Percentiles rank a stretch among this genome's conserved stretches.
Conservation (phyloP, 768 basidiomycete genomes). For the Kwoniella bestiolae region DNA sequence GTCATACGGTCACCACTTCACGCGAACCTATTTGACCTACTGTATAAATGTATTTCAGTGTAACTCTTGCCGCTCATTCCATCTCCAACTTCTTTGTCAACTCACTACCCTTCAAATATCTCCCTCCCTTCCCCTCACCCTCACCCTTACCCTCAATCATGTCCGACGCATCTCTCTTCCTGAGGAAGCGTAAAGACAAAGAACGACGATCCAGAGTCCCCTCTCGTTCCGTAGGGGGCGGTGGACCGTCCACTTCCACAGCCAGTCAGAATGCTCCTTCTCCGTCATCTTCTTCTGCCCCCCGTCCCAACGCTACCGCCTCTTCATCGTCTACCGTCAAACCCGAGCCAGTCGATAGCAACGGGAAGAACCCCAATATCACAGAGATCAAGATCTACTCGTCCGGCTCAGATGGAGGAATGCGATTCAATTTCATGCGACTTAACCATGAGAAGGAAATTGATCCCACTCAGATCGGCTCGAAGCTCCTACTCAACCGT, state of each 20-base stretch:
- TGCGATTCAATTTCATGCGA: slow-evolving; percentile 45
- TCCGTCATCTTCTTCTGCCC: neutral
- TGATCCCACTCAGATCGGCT: slow-evolving; percentile 31
- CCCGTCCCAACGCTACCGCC: slow-evolving; percentile 1
- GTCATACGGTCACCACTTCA: neutral
- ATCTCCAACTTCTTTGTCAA: neutral
- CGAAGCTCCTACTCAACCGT: slow-evolving; percentile 40
- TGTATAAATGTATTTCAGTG: neutral
- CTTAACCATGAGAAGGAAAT: slow-evolving; percentile 35
- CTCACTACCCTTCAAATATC: neutral
- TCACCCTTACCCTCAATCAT: slow-evolving; percentile 14
- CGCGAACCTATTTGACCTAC: neutral
- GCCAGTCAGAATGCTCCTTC: slow-evolving; percentile 4
- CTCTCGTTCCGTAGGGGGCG: slow-evolving; percentile 1
- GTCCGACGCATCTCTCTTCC: slow-evolving; percentile 44
- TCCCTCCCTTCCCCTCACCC: neutral
- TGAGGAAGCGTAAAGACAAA: slow-evolving; percentile 49
- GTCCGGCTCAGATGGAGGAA: slow-evolving; percentile 11
- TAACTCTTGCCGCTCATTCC: neutral
- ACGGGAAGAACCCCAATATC: slow-evolving; percentile 19
- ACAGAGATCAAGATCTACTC: slow-evolving; percentile 49
- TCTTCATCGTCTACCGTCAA: slow-evolving; percentile 16
- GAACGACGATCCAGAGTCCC: slow-evolving; percentile 20
- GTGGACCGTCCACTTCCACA: slow-evolving; percentile 1
- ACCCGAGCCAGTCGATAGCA: slow-evolving; percentile 11